Conservation (phyloP, 2,329 filamentous ascomycete species). For the Xylariaceae sp. region DNA sequence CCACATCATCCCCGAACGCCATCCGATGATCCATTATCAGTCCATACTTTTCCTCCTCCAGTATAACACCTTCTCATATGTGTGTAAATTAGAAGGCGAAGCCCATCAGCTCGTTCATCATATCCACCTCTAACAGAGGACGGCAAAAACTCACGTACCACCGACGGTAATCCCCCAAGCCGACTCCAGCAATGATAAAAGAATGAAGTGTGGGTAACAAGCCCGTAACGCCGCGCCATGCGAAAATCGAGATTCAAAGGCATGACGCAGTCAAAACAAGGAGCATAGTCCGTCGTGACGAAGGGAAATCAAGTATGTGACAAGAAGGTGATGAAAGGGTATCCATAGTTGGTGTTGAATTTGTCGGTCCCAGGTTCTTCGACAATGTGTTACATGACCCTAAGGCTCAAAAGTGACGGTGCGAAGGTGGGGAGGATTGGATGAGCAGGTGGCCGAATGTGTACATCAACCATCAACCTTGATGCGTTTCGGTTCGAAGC, state of each 20-base stretch:
- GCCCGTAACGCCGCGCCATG: slow-evolving; percentile 30
- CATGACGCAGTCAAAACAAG: slow-evolving; percentile 26
- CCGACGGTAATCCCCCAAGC: slow-evolving; percentile 4
- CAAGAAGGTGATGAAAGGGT: slow-evolving; percentile 18
- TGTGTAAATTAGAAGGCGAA: slow-evolving; percentile 1
- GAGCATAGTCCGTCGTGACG: slow-evolving; percentile 15
- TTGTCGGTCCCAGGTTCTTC: slow-evolving; percentile 1
- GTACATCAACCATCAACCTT: slow-evolving; percentile 46
- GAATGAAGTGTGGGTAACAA: slow-evolving; percentile 8
- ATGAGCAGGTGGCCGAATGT: not conserved
- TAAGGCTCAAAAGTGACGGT: slow-evolving; percentile 2
- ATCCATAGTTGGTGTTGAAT: slow-evolving; percentile 16
- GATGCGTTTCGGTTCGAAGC: slow-evolving; percentile 51
- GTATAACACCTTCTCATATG: not conserved
- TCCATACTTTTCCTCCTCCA: slow-evolving; percentile 9
- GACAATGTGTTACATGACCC: slow-evolving; percentile 8
- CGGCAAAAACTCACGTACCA: slow-evolving; percentile 2
- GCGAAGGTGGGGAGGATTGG: not conserved
- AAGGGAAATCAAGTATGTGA: slow-evolving; percentile 23
- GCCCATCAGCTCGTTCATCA: slow-evolving; percentile 30
- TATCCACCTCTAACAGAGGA: slow-evolving; percentile 25
- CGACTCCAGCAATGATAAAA: slow-evolving; percentile 17
- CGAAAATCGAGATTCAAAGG: slow-evolving; percentile 17
- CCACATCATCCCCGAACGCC: slow-evolving; percentile 11
- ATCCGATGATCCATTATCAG: slow-evolving; percentile 8